Base-by-base conservation (phyloP, 495 filamentous ascomycete genomes). In the Talaromyces stipitatus region DNA sequence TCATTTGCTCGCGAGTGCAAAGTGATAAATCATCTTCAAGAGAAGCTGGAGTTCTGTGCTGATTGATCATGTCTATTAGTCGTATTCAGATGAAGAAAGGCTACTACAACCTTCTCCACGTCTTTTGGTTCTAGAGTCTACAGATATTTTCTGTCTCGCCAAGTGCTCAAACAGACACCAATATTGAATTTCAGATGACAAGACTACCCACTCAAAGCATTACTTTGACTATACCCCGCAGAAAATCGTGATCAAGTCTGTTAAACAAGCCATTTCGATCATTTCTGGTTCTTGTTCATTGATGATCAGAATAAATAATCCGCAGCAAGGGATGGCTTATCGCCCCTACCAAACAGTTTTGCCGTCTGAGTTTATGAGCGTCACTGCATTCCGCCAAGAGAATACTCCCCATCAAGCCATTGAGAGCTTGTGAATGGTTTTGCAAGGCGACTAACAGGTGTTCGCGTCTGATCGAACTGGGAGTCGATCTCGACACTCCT, bases 321-420 rank as follows among this genome's bases (percentile, higher is more conserved):
- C 27, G 48, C 48, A 51, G 48, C 48, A 51, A 51, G 48, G 48
- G 48, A 12, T 30, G 48, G 5, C 22, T 29, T 30, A 50, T 50
- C 24, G 12, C 16, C 18, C n/a, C 47, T 23, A 16, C 11, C 8
- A 29, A 50, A 50, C 16, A 50, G 14, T 24, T 12, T 41, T 47
- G 23, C 22, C 43, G 22, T 18, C 23, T 47, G 43, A 28, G n/a
- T 30, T n/a, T 9, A 28, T 51, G 48, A 23, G 16, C 10, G 48
- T 51, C 27, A 24, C 48, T 51, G 48, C 48, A 51, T 51, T 51
- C 48, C 48, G 24, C 27, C 48, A 47, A 47, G 43, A 47, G 10
- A 47, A 24, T 24, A 9, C 12, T n/a, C 12, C 24, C 18, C 43
- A 14, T 47, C 22, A 47, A 47, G 10, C 43, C 43, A 23, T 47